phyloP scores from a whole-genome alignment of 345 rosid species.

The Salix brachista region DNA sequence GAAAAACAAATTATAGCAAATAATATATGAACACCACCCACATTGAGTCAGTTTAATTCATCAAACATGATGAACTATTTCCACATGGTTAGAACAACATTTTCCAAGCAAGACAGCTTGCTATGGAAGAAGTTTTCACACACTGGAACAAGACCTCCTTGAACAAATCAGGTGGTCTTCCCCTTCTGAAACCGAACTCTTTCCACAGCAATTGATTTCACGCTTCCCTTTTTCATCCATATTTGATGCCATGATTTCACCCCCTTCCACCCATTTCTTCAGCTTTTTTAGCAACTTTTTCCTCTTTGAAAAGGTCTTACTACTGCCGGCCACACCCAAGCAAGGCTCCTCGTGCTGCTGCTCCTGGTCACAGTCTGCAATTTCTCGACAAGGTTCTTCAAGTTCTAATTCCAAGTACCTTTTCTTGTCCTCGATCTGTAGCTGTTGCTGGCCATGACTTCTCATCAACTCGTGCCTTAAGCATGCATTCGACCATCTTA shows the following conservation, averaged over 20 bases:
- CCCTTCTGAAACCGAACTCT: constrained; percentile 35
- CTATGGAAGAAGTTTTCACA: not conserved
- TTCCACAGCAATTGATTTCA: constrained; percentile 37
- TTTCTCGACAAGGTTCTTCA: constrained; percentile 8
- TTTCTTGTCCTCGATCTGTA: constrained; percentile 22
- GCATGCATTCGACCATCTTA: constrained; percentile 77
- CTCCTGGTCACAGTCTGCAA: constrained; percentile 6
- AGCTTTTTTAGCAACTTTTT: constrained; percentile 51
- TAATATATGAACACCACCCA: too few relatives aligned
- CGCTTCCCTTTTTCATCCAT: constrained; percentile 35
- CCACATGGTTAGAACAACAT: too few relatives aligned
- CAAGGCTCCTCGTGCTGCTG: constrained; percentile 10
- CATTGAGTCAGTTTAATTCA: too few relatives aligned
- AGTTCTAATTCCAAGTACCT: constrained; percentile 24
- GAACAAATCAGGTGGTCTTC: constrained; percentile 29
- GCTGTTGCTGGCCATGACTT: constrained; percentile 20
- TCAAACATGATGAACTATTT: too few relatives aligned
- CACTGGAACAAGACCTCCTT: constrained; percentile 53
- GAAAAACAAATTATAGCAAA: too few relatives aligned
- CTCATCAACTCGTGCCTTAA: constrained; percentile 56
- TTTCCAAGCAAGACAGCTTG: too few relatives aligned
- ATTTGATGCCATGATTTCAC: constrained; percentile 37
- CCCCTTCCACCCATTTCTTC: constrained; percentile 69
- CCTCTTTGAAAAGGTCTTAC: constrained; percentile 38
- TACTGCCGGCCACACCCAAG: not conserved